Evolutionary conservation across 2,329 filamentous ascomycete species (phyloP), one percentile per base, ranked within the genome.

Genomic region (Claviceps africana): DNA sequence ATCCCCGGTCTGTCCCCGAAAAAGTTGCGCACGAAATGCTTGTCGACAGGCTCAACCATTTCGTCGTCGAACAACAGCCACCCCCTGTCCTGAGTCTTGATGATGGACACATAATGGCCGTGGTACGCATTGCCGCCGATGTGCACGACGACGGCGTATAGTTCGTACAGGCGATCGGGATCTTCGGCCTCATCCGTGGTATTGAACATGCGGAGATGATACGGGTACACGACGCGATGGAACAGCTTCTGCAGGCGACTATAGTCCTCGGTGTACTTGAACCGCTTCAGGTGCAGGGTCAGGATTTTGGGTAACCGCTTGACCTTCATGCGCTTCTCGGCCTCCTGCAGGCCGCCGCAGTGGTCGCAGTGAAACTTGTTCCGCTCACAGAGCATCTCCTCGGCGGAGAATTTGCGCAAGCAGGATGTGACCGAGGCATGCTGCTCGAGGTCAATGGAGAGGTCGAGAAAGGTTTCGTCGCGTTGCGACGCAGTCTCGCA

Each of bases 321-420:
- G 60, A 98, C 91, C 74, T 97, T 98, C 93, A 98, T 98, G 57
- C 93, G 81, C 73, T 97, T 98, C 68, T 98, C 93, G 0, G 93
- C 93, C 70, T 98, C 93, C 68, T 98, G 93, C 52, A 98, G 72
- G 2, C 93, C 93, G 51, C 93, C 93, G 60, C 93, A 98, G 61
- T 90, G 90, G 65, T 98, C 93, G 70, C 93, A 98, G 64, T 98
- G 91, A 59, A 98, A 98, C 65, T 98, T 98, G 73, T 98, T 97
- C 55, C 90, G 80, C 70, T 98, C 93, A 64, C 93, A 97, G 53
- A 98, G 77, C 88, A 97, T 96, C 68, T 98, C 93, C 62, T 97
- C 93, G 46, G 93, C 89, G 0, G 93, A 98, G 62, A 98, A 98
- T 62, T 96, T 95, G 54, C 88, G 81, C 57, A 98, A 70, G 65